Base-by-base conservation (phyloP, 495 filamentous ascomycete genomes). In the Podospora pseudopauciseta region DNA sequence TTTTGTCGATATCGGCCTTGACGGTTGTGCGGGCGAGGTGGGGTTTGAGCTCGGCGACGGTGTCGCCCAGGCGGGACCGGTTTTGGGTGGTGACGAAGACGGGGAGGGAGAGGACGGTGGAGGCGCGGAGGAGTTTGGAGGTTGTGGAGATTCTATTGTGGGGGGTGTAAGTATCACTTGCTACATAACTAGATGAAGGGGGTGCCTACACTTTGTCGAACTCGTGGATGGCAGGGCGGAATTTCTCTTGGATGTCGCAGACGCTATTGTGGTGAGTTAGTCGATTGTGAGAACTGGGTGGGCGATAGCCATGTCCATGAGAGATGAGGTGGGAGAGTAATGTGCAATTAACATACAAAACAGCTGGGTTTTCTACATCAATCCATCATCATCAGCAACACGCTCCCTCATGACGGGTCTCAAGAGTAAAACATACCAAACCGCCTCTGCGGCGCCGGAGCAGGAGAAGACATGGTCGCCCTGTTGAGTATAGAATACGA, bases 191-290 rank as follows among this genome's bases (percentile, higher is more conserved):
- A 23, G 28, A 44, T n/a, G 26, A 63, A 18, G 30, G 58, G 0
- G 13, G 20, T 58, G 65, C 78, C 61, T 83, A 92, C 90, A 97
- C 82, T 74, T 90, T 91, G 60, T 91, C 82, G 73, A 92, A 97
- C 76, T 96, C 89, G 77, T 87, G 86, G 75, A 99, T 96, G 55
- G 87, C 87, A 4, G 82, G 79, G 57, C 92, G 86, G 82, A 99
- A 99, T 76, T 91, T 94, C 70, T 97, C 94, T 84, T 99, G 95
- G 70, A 97, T 85, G 73, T 99, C 95, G 82, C 95, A 99, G 73
- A 99, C 86, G 71, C 94, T 98, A 72, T 39, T 9, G 9, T 2
- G 0, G 1, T 44, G 23, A 23, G 64, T 78, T 6, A 39, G 5
- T 39, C 34, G 11, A 6, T 5, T 39, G 34, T 39, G 34, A 39